These are phyloP conservation scores for Diaporthe velutina DNA, from an alignment of 2,329 filamentous ascomycete genomes.

Conservation along the genomic window DNA sequence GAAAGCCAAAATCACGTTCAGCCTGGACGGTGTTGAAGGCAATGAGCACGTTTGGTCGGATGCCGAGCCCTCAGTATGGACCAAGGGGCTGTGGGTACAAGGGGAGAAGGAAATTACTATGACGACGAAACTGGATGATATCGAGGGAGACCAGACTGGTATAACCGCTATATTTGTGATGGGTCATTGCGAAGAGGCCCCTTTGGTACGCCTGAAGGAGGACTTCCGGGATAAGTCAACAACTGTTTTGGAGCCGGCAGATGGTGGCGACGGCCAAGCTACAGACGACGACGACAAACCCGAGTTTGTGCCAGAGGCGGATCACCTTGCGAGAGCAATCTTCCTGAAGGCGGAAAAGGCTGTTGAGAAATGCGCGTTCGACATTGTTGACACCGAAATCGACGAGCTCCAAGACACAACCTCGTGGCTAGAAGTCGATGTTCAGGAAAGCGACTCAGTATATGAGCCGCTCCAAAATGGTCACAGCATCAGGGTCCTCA, in stretches of 20 bases:
- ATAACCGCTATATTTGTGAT: slow-evolving; percentile 39
- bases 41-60: slow-evolving; percentile 26
- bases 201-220: neutral
- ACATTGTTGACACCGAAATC: slow-evolving; percentile 1
- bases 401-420: slow-evolving; percentile 3
- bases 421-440: slow-evolving; percentile 6
- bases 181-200: slow-evolving; percentile 36
- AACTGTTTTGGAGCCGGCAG: neutral
- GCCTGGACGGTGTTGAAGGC: neutral
- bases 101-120: slow-evolving; percentile 33
- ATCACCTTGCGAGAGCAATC: slow-evolving; percentile 39
- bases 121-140: slow-evolving; percentile 27
- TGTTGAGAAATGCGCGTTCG: slow-evolving; percentile 36
- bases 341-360: slow-evolving; percentile 38
- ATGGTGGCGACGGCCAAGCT: neutral
- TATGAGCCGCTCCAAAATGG: slow-evolving; percentile 1
- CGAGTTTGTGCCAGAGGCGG: slow-evolving; percentile 33
- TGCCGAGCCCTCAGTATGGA: slow-evolving; percentile 36
- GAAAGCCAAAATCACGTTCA: slow-evolving; percentile 13
- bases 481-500: slow-evolving; percentile 26
- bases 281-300: slow-evolving; percentile 6
- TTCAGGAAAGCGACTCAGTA: neutral
- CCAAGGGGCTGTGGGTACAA: slow-evolving; percentile 37
- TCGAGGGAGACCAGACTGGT: slow-evolving; percentile 11
- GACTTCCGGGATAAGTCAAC: neutral